Percentiles rank a stretch among this genome's conserved stretches.
Evolutionary conservation across 371 early-diverging fungal species (phyloP).

Genomic region (Smittium culicis): DNA sequence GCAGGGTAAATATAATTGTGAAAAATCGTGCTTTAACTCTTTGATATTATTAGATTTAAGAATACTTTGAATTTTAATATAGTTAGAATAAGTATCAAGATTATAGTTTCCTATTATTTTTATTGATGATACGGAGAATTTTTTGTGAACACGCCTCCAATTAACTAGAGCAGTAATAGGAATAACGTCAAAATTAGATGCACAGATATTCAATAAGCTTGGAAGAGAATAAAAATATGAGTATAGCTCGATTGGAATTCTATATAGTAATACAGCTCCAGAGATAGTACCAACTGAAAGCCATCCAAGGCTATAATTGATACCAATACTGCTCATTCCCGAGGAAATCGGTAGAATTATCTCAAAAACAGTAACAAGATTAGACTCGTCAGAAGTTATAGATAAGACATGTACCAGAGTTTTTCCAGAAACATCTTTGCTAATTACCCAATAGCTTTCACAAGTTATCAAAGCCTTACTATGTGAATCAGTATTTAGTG

Average conservation of each 20-base stretch:
- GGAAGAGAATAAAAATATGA: not conserved
- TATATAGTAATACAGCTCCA: slow-evolving; percentile 7
- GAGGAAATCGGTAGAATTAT: slow-evolving; percentile 2
- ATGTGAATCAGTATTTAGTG: not conserved
- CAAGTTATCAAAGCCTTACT: not conserved
- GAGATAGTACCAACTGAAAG: slow-evolving; percentile 3
- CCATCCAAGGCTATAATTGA: not conserved
- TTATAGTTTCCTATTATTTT: not conserved
- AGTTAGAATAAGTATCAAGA: not conserved
- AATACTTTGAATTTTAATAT: too few relatives aligned
- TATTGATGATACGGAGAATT: not conserved
- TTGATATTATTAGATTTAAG: not conserved
- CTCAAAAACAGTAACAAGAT: not conserved
- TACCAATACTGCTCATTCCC: not conserved
- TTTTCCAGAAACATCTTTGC: slow-evolving; percentile 3
- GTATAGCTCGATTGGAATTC: not conserved
- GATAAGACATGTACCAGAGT: not conserved
- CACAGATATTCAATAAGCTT: not conserved
- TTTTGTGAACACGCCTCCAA: slow-evolving; percentile 9
- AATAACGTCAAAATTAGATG: not conserved
- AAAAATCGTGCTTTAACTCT: not conserved
- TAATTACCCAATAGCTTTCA: not conserved
- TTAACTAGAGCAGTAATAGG: not conserved
- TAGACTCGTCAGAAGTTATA: not conserved
- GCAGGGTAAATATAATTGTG: not conserved